Percentiles rank a stretch among this genome's conserved stretches.
These are phyloP conservation scores for Polyporus arcularius DNA, from an alignment of 768 basidiomycete genomes.

Conservation along the genomic window DNA sequence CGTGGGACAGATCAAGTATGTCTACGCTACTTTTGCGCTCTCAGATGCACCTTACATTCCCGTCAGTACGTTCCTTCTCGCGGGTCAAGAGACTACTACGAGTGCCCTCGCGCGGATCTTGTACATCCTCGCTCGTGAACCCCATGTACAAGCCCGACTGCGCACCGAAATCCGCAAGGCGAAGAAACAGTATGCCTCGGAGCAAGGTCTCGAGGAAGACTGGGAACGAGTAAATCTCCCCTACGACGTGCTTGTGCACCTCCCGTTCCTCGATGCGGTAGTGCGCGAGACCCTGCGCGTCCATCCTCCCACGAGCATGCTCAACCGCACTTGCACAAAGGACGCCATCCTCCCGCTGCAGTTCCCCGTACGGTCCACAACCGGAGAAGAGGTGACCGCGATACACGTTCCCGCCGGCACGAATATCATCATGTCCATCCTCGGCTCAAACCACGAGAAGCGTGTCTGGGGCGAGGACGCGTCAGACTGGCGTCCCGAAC, in stretches of 20 bases:
- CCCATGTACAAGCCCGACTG: constrained; percentile 33
- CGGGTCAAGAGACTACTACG: constrained; percentile 33
- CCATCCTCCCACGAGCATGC: constrained; percentile 34
- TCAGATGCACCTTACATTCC: not conserved
- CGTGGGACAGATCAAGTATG: constrained; percentile 42
- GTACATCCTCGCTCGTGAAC: constrained; percentile 33
- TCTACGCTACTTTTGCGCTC: not conserved
- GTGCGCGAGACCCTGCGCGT: constrained; percentile 44
- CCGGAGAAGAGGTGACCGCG: constrained; percentile 38
- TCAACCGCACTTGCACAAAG: constrained; percentile 34
- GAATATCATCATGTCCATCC: constrained; percentile 42
- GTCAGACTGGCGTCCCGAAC: constrained; percentile 56
- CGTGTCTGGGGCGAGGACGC: constrained; percentile 63
- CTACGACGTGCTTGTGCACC: constrained; percentile 41
- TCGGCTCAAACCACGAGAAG: constrained; percentile 48
- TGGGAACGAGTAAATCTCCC: constrained; percentile 36
- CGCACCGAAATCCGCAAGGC: constrained; percentile 35
- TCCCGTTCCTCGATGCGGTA: constrained; percentile 50
- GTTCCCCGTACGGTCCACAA: constrained; percentile 41
- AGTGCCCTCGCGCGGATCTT: constrained; percentile 36
- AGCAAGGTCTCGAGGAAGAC: not conserved
- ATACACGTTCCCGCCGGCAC: constrained; percentile 50
- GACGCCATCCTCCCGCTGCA: constrained; percentile 62
- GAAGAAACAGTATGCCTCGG: constrained; percentile 23
- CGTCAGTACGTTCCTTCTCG: constrained; percentile 38